Evolutionary conservation across 176 grass and related monocot genomes (phyloP).

Genomic region (Oryza punctata): DNA sequence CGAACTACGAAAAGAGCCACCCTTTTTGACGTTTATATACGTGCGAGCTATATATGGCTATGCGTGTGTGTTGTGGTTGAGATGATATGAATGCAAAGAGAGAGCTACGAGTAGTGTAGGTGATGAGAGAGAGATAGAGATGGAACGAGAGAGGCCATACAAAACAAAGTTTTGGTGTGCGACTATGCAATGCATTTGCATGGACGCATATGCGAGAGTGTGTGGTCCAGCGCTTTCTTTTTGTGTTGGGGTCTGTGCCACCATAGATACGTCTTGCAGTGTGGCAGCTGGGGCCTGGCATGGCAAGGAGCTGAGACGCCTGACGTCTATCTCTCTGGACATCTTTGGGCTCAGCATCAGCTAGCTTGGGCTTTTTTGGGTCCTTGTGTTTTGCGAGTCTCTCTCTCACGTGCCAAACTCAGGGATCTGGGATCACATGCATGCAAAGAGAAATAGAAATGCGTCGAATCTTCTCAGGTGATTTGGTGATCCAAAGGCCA

Average conservation of each 20-base stretch:
- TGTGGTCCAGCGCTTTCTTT: slow-evolving; percentile 43
- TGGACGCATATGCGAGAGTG: slow-evolving; percentile 25
- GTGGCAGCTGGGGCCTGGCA: slow-evolving; percentile 22
- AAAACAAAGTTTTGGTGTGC: slow-evolving; percentile 42
- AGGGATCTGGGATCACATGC: neutral
- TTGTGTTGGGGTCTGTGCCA: slow-evolving; percentile 45
- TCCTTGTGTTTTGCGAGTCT: neutral
- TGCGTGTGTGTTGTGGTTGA: neutral
- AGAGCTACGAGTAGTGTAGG: neutral
- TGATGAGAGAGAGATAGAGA: neutral
- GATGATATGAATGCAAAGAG: slow-evolving; percentile 34
- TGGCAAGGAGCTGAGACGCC: neutral
- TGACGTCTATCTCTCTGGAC: neutral
- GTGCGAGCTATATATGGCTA: slow-evolving; percentile 35
- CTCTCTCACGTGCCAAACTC: slow-evolving; percentile 40
- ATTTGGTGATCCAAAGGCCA: slow-evolving; percentile 31
- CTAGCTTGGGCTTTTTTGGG: neutral
- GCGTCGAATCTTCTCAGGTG: slow-evolving; percentile 47
- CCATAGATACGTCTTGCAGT: slow-evolving; percentile 46
- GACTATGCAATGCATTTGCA: slow-evolving; percentile 13
- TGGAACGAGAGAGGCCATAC: neutral
- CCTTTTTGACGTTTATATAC: slow-evolving; percentile 42
- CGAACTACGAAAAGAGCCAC: slow-evolving; percentile 15
- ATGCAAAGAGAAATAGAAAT: slow-evolving; percentile 23
- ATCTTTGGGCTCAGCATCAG: slow-evolving; percentile 7